Conservation (phyloP, 306 rosid species). For the Mimosa pudica region DNA sequence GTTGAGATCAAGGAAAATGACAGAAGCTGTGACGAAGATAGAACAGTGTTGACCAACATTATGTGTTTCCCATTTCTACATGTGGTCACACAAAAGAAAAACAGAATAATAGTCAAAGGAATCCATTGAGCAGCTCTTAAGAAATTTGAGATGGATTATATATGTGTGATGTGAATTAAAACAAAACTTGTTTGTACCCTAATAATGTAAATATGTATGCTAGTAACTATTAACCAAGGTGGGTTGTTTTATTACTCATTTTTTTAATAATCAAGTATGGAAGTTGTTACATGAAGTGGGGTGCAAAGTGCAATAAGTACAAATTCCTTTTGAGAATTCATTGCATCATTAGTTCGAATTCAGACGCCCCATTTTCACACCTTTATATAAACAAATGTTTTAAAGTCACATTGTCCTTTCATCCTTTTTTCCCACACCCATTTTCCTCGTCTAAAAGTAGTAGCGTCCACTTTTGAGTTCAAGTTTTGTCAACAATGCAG, state of each 20-base stretch:
- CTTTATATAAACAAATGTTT: neutral
- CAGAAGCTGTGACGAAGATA: conserved; percentile 5
- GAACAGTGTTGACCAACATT: conserved; percentile 35
- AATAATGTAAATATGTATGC: neutral
- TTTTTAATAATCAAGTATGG: neutral
- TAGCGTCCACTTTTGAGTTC: neutral
- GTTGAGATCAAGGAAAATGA: conserved; percentile 13
- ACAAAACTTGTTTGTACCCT: conserved; percentile 8
- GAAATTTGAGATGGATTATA: neutral
- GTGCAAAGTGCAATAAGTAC: neutral
- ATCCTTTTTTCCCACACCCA: neutral
- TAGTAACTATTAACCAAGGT: conserved; percentile 12
- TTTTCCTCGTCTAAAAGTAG: neutral
- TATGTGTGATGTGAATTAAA: neutral
- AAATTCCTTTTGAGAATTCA: neutral
- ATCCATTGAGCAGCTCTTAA: neutral
- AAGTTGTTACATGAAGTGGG: neutral
- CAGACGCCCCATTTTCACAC: neutral
- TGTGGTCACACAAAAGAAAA: conserved; percentile 7
- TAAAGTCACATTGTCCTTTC: neutral
- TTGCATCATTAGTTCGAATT: neutral
- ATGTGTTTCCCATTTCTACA: conserved; percentile 37
- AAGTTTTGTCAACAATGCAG: neutral
- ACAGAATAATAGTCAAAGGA: conserved; percentile 34
- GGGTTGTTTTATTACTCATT: neutral